Evolutionary conservation across 2,329 filamentous ascomycete genomes (phyloP), one percentile per base, ranked within the genome.

Genomic region (Myriangium duriaei): DNA sequence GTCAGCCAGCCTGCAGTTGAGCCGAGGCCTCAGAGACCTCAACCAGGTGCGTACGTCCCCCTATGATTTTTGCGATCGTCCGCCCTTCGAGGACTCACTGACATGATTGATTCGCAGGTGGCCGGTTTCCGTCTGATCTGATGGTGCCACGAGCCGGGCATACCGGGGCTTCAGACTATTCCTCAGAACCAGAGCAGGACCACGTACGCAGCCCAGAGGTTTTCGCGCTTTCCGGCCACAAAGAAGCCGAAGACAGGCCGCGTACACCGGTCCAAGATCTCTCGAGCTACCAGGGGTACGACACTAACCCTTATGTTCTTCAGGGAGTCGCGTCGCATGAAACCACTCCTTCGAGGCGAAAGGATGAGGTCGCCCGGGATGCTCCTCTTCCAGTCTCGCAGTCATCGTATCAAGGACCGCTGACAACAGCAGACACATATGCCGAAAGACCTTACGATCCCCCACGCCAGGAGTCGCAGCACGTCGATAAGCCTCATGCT

Each of bases 111-210:
- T 34, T 21, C 31, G 10, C 26, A 57, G 54, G 55, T 46, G 57
- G 88, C 69, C 78, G 87, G 61, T 98, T 98, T 67, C 88, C 88
- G 64, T 92, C 83, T 64, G 87, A 95, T 68, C 68, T 96, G 52
- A 77, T 86, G 66, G 73, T 93, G 59, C 81, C 86, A 60, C 78
- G 83, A 67, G 79, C 41, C 11, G 47, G 45, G 6, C 42, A 50
- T 13, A 42, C 44, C 42, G 48, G 82, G 55, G 81, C 81, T 44
- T 83, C 81, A 69, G 92, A 83, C 68, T 76, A 78, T 60, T 84
- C 79, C 59, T 87, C 82, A 50, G 76, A 64, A 37, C 46, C 71
- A 46, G 76, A 77, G 52, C 67, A 69, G 54, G 72, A 76, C 53
- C 58, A 74, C 51, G 46, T 21, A 58, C 54, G 11, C 51, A 57